Conservation (phyloP, 139 green algal species). For the Mesotaenium endlicherianum region DNA sequence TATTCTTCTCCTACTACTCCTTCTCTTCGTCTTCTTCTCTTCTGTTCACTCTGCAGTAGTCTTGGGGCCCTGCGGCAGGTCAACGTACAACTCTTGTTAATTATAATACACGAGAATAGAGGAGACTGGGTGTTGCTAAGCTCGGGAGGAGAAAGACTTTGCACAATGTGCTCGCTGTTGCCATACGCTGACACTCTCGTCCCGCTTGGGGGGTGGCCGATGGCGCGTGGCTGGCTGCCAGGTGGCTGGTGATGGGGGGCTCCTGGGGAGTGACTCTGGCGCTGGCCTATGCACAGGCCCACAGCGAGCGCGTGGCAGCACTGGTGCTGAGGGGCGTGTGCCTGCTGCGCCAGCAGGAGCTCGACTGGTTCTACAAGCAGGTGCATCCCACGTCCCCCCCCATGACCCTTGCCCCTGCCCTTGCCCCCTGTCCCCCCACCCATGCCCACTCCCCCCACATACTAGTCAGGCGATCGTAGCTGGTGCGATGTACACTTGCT, state of each 20-base stretch:
- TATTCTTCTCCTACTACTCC: not conserved
- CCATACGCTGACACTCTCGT: not conserved
- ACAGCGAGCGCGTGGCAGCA: conserved; percentile 54
- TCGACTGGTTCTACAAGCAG: conserved; percentile 69
- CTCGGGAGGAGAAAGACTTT: too few species aligned
- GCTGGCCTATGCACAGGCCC: conserved; percentile 65
- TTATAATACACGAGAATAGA: too few species aligned
- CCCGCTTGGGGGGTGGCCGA: not conserved
- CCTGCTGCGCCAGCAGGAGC: conserved; percentile 64
- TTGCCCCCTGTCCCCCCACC: not conserved
- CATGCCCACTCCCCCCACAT: not conserved
- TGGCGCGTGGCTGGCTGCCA: not conserved
- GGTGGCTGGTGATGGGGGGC: conserved; percentile 58
- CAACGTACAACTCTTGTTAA: not conserved
- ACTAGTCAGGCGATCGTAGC: too few species aligned
- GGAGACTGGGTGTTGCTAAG: too few species aligned
- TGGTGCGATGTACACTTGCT: too few species aligned
- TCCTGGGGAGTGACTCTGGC: conserved; percentile 68
- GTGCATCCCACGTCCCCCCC: not conserved
- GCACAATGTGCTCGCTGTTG: not conserved
- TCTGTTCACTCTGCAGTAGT: not conserved
- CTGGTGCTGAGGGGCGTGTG: conserved; percentile 73
- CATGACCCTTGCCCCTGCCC: not conserved
- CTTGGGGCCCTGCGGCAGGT: not conserved
- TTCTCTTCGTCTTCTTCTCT: not conserved